Conservation (phyloP, 495 filamentous ascomycete genomes). For the Tuber indicum region DNA sequence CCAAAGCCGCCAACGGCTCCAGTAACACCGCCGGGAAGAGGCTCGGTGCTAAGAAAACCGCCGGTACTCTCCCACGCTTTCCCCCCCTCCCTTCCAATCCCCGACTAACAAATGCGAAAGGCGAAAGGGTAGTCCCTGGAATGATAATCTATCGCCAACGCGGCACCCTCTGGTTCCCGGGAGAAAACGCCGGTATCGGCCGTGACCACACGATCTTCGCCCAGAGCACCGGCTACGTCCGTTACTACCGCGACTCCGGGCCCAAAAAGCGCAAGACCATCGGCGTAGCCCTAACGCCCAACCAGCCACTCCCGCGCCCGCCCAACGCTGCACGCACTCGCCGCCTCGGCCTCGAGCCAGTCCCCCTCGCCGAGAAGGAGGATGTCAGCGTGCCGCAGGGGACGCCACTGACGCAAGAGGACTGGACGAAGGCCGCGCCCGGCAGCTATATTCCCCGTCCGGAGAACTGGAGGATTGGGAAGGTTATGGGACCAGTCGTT, state of each 20-base stretch:
- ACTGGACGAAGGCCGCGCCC: conserved; percentile 25
- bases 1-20: conserved; percentile 76
- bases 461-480: conserved; percentile 40
- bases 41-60: conserved; percentile 85
- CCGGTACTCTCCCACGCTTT: conserved; percentile 48
- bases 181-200: conserved; percentile 88
- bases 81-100: not conserved
- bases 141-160: conserved; percentile 98
- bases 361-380: conserved; percentile 28
- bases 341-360: conserved; percentile 58
- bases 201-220: conserved; percentile 98
- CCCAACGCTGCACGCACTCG: conserved; percentile 60
- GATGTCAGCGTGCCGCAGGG: conserved; percentile 17
- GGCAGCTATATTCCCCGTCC: conserved; percentile 36
- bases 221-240: conserved; percentile 74
- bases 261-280: conserved; percentile 80
- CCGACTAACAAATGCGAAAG: conserved; percentile 44
- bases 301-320: conserved; percentile 66
- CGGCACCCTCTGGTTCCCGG: conserved; percentile 87
- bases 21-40: conserved; percentile 89
- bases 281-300: conserved; percentile 75
- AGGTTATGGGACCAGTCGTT: conserved; percentile 37
- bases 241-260: conserved; percentile 73
- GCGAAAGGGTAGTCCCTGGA: conserved; percentile 83
- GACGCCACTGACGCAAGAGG: conserved; percentile 22